Evolutionary conservation across 2,329 filamentous ascomycete species (phyloP).

Genomic region (Penicillium sp.): DNA sequence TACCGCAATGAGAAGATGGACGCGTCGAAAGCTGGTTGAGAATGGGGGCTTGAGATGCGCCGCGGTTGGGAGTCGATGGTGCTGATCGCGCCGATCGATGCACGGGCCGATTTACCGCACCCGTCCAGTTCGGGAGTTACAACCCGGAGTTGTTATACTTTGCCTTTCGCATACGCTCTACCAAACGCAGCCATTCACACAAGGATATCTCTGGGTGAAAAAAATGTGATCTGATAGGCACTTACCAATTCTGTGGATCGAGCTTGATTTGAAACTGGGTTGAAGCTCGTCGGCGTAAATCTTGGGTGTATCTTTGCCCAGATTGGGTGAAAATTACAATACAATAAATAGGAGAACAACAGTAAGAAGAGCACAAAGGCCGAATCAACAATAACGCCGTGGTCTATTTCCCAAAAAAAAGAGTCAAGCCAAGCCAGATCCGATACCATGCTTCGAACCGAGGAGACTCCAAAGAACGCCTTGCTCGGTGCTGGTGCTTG

Average conservation of each 20-base stretch:
- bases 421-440: slow-evolving; percentile 1
- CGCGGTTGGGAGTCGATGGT: slow-evolving; percentile 6
- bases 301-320: slow-evolving; percentile 4
- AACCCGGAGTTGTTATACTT: background rate
- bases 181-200: background rate
- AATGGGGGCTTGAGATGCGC: background rate
- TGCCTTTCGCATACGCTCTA: too few species aligned
- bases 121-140: background rate
- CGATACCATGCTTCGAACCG: slow-evolving; percentile 2
- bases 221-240: slow-evolving; percentile 1
- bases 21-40: background rate
- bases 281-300: background rate
- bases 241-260: background rate
- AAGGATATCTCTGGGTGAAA: background rate
- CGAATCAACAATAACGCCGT: background rate
- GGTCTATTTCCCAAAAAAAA: slow-evolving; percentile 1
- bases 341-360: background rate
- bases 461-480: slow-evolving; percentile 1
- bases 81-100: slow-evolving; percentile 18
- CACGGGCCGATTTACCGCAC: slow-evolving; percentile 14
- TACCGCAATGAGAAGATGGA: background rate
- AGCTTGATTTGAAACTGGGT: background rate
- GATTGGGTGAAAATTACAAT: background rate
- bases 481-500: slow-evolving; percentile 6
- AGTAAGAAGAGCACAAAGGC: background rate